Conservation (phyloP, 495 filamentous ascomycete genomes). For the Podospora pseudopauciseta region DNA sequence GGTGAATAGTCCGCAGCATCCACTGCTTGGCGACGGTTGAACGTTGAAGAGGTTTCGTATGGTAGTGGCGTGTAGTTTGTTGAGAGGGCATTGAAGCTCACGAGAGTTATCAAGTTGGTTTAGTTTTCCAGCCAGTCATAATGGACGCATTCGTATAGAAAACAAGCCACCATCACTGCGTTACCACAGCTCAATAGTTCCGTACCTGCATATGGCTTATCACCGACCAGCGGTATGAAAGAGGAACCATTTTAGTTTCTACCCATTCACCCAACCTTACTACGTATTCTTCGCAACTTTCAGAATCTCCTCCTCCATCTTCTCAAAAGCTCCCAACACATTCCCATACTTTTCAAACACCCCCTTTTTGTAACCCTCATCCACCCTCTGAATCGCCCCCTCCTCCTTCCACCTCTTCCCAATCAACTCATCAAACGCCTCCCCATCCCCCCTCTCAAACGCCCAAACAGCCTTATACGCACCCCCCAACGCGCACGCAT, state of each 20-base stretch:
- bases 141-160: too few species aligned
- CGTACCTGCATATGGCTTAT: neutral
- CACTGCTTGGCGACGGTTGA: neutral
- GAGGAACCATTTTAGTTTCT: neutral
- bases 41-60: neutral
- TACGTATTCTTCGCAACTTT: slow-evolving; percentile 44
- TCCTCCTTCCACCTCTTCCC: slow-evolving; percentile 80
- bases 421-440: slow-evolving; percentile 86
- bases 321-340: slow-evolving; percentile 71
- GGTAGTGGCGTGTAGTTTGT: neutral
- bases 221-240: neutral
- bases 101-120: neutral
- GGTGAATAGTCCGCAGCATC: neutral
- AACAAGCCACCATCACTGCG: neutral
- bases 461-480: slow-evolving; percentile 98
- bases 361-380: slow-evolving; percentile 71
- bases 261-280: neutral
- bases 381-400: slow-evolving; percentile 74
- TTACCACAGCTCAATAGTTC: neutral
- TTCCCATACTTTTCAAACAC: slow-evolving; percentile 72
- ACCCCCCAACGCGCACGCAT: slow-evolving; percentile 89
- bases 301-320: slow-evolving; percentile 71
- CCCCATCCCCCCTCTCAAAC: slow-evolving; percentile 60
- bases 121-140: neutral
- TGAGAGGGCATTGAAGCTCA: neutral